phyloP scores from a whole-genome alignment of 2,329 filamentous ascomycete species.

The Hypoxylon sp. region DNA sequence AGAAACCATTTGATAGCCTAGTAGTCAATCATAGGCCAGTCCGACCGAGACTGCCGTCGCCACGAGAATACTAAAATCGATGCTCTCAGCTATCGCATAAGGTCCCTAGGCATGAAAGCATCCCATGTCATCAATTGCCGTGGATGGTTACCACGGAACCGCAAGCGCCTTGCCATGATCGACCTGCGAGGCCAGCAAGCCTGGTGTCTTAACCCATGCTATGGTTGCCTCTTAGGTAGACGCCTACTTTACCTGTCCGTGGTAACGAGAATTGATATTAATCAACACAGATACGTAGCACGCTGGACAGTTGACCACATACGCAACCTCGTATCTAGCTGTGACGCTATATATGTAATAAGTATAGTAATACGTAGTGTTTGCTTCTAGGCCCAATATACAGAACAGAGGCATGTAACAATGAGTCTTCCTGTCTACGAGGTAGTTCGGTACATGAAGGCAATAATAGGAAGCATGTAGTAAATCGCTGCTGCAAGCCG shows the following conservation, averaged over 20 bases:
- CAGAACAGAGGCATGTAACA: no score
- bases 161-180: not conserved
- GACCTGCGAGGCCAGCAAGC: not conserved
- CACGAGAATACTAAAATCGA: constrained; percentile 6
- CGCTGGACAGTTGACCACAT: not conserved
- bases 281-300: not conserved
- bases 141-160: not conserved
- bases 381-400: no score
- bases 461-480: no score
- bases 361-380: no score
- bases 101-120: no score
- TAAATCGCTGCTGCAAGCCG: no score
- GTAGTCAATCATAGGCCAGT: constrained; percentile 23
- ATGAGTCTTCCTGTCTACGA: no score
- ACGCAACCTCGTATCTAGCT: not conserved
- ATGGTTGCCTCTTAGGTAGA: not conserved
- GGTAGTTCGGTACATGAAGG: no score
- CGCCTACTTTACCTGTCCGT: not conserved
- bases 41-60: constrained; percentile 12
- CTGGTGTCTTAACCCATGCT: not conserved
- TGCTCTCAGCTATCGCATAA: not conserved
- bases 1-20: constrained; percentile 32
- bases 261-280: not conserved
- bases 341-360: not conserved
- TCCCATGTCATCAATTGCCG: not conserved